Evolutionary conservation across 805 yeast genomes (phyloP), one percentile per base, ranked within the genome.

Genomic region (Candida chilensis): DNA sequence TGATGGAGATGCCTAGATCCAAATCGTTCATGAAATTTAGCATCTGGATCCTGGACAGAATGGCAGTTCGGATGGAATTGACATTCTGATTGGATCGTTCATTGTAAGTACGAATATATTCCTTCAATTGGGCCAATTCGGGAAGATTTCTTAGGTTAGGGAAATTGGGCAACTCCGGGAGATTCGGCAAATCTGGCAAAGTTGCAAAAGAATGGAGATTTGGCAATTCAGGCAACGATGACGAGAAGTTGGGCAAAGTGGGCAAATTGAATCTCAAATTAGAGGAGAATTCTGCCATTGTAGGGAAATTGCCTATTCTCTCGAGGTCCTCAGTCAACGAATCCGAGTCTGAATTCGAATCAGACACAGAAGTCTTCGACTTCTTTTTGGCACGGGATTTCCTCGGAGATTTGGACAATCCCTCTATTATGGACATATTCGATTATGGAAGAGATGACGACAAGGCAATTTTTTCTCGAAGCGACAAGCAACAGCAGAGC

Each of bases 1-100:
- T 58, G 9, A 71, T 52, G 10, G 71, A 64, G 26, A 64, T 54
- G 6, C 80, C 80, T 32, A 56, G 48, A 19, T 46, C 46, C 38
- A 65, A 48, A 34, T 65, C 71, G 30, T 50, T 44, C 17, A 64
- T 41, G 27, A 65, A 50, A 12, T 53, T 59, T 21, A 46, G 48
- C 63, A 65, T 56, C 32, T 62, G 69, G 29, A 64, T 55, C 12
- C 70, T 43, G 12, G 63, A 50, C 8, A 62, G 55, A 10, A 63
- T 35, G 17, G 63, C 52, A 2, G 68, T 61, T 32, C 57, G 57
- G 27, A 61, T 40, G 8, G 60, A 50, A 34, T 55, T 52, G 16
- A 48, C 41, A 26, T 17, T 21, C 42, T 43, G 25, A 38, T 36
- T 30, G 32, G 35, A 27, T 28, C 34, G 25, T 33, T 40, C 32